Conservation (phyloP, 148 eudicot genomes). For the Heliamphora exappendiculata region DNA sequence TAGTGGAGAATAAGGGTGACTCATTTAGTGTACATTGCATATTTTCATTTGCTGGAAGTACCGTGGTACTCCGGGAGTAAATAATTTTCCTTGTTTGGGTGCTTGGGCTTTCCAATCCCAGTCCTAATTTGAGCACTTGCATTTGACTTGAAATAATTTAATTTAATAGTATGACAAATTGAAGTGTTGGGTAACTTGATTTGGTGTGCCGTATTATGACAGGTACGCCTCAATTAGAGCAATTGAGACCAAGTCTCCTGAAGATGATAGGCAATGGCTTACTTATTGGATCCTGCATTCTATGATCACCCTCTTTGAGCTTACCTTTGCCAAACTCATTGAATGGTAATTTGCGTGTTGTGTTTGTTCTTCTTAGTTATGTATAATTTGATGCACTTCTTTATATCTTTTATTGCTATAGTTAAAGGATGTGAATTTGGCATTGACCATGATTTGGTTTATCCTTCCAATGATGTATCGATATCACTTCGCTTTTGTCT, state of each 20-base stretch:
- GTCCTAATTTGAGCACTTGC: neutral
- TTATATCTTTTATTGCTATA: neutral
- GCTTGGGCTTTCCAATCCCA: neutral
- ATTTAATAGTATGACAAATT: neutral
- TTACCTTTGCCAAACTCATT: constrained; percentile 72
- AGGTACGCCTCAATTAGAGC: constrained; percentile 93
- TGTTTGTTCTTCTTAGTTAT: neutral
- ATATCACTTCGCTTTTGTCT: neutral
- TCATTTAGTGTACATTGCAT: no score
- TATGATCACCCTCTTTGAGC: constrained; percentile 85
- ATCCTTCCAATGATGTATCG: neutral
- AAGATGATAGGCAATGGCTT: constrained; percentile 93
- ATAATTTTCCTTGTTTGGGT: no score
- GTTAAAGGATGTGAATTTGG: neutral
- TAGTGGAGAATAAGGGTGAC: no score
- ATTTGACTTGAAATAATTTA: neutral
- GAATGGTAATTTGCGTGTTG: constrained; percentile 53
- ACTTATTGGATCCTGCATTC: constrained; percentile 98
- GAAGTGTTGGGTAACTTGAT: neutral
- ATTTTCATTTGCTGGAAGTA: no score
- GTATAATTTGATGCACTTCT: neutral
- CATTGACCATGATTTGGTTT: neutral
- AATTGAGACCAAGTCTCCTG: constrained; percentile 76
- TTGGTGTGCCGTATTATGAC: constrained; percentile 3
- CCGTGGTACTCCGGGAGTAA: no score